Conservation (phyloP, 331 rosid genomes). For the Pyrus hybrid region DNA sequence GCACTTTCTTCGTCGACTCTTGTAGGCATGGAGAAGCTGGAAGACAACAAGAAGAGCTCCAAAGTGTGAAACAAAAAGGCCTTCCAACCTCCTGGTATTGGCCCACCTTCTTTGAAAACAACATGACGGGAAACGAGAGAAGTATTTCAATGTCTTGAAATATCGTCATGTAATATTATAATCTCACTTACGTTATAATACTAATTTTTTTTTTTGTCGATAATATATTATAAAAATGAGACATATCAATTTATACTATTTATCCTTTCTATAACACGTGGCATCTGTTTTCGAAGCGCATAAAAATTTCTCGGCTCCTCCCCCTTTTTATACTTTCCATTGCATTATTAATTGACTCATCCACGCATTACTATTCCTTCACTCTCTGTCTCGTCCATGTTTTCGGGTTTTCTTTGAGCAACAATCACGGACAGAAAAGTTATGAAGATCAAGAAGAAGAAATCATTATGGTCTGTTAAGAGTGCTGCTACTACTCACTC, state of each 20-base stretch:
- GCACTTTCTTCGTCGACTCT: conserved; percentile 25
- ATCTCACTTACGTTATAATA: no score
- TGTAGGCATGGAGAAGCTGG: conserved; percentile 4
- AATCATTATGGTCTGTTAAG: not conserved
- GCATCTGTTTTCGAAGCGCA: no score
- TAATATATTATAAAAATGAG: no score
- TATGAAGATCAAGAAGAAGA: conserved; percentile 23
- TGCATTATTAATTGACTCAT: not conserved
- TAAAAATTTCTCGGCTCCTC: not conserved
- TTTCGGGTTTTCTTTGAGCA: conserved; percentile 6
- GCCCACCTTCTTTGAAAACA: conserved; percentile 49
- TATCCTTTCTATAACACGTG: no score
- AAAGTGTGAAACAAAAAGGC: conserved; percentile 73
- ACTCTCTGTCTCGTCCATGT: not conserved
- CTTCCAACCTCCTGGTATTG: not conserved
- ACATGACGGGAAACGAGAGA: conserved; percentile 50
- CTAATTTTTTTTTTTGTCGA: fast-evolving
- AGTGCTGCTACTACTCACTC: not conserved
- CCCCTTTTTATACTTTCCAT: not conserved
- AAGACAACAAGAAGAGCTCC: conserved; percentile 64
- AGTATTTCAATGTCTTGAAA: no score
- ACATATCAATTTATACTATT: no score
- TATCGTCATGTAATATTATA: no score
- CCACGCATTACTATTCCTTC: not conserved
- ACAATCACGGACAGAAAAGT: not conserved